Base-by-base conservation (phyloP, 768 basidiomycete genomes). In the Infundibulicybe gibba region DNA sequence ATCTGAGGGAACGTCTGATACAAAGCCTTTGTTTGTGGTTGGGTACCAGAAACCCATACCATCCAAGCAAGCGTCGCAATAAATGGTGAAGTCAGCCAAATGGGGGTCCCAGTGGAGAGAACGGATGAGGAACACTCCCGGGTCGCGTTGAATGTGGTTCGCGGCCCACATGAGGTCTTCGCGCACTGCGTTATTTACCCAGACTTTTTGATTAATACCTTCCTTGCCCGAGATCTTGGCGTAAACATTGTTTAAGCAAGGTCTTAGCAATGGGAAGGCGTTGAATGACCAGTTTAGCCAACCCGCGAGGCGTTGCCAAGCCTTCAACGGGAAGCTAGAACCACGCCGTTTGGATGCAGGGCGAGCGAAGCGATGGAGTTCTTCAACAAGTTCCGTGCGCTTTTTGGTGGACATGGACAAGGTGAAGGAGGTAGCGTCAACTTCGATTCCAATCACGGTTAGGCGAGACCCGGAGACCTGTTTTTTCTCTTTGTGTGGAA, bases 201-300 rank as follows among this genome's bases (percentile, higher is more conserved):
- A 63, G 3, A 71, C 42, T 1, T n/a, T 25, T 0, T 56, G 54
- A n/a, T n/a, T n/a, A n/a, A n/a, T n/a, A n/a, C n/a, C n/a, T n/a
- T n/a, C n/a, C n/a, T n/a, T 15, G 52, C 34, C 0, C 34, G 9
- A 6, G 50, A 40, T 0, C 21, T 19, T 40, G 66, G 64, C 0
- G 61, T 72, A 72, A 3, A 63, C 8, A 6, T 52, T 43, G 4
- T 40, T 51, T 2, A 72, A 54, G 2, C 48, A 56, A 0, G 68
- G 70, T 0, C 54, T 49, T 0, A 68, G 46, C 0, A 66, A 49
- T 0, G 68, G 67, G 20, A 52, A 65, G 2, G 68, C 65, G 42
- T 73, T 72, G 31, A 73, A 53, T 0, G 54, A 43, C 70, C 73
- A 76, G 46, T 72, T 75, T 10, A 67, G 34, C 51, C 61, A 67